Evolutionary conservation across 805 yeast genomes (phyloP).

Genomic region (Ogataea methylovora): DNA sequence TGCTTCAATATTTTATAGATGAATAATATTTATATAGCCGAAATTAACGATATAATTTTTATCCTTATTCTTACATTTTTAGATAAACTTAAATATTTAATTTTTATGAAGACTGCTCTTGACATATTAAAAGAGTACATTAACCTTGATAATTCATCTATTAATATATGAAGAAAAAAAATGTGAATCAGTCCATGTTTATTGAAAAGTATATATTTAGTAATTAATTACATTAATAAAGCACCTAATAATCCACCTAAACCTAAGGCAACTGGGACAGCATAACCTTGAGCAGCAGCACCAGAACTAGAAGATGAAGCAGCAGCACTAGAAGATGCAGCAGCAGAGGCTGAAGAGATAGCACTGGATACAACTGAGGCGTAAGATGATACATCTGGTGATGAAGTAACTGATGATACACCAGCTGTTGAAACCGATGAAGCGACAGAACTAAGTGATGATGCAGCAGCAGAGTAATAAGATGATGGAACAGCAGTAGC

Average conservation of each 20-base stretch:
- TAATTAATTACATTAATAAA: constrained; percentile 1
- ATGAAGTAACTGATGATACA: neutral
- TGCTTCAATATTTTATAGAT: too few species aligned
- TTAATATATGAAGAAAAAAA: too few species aligned
- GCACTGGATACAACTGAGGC: neutral
- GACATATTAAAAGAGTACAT: too few species aligned
- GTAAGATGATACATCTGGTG: neutral
- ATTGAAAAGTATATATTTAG: too few species aligned
- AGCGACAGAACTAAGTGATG: constrained; percentile 5
- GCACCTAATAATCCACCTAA: neutral
- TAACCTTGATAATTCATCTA: too few species aligned
- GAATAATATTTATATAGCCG: too few species aligned
- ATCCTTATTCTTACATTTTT: too few species aligned
- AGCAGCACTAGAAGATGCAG: constrained; percentile 1
- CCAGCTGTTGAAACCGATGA: constrained; percentile 1
- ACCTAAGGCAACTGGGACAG: neutral
- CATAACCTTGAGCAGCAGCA: constrained; percentile 1
- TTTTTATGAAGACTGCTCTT: too few species aligned
- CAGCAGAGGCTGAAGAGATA: neutral
- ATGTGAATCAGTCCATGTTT: too few species aligned
- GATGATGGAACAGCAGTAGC: constrained; percentile 8
- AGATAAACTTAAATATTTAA: too few species aligned
- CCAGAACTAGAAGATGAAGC: constrained; percentile 1
- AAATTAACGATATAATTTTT: too few species aligned
- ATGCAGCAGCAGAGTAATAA: constrained; percentile 3